phyloP scores from a whole-genome alignment of 345 rosid genomes.

The Pugionium dolabratum region DNA sequence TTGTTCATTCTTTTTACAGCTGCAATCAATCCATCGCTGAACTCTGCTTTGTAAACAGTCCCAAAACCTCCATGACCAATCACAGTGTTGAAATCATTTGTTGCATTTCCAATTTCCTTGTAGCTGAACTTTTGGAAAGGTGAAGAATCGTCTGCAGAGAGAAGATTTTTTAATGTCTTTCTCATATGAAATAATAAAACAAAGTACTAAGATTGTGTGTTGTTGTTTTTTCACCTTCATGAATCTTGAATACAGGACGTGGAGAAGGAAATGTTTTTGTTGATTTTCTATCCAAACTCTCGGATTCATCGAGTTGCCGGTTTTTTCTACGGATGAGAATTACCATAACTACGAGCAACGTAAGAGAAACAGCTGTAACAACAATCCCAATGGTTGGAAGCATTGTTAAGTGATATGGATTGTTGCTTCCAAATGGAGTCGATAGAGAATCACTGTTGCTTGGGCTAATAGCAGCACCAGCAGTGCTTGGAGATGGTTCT shows the following conservation, averaged over 20 bases:
- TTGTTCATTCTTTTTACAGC: conserved; percentile 82
- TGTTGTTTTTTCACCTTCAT: conserved; percentile 52
- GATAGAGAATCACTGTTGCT: conserved; percentile 46
- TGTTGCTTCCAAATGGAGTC: conserved; percentile 50
- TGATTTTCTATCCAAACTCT: conserved; percentile 50
- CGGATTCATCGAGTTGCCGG: conserved; percentile 61
- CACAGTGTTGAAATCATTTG: conserved; percentile 56
- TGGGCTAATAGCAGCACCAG: conserved; percentile 66
- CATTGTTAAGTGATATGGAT: conserved; percentile 59
- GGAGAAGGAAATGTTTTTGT: conserved; percentile 56
- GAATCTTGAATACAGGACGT: conserved; percentile 57
- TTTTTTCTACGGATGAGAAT: conserved; percentile 70
- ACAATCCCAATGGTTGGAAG: conserved; percentile 72
- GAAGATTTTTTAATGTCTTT: background rate
- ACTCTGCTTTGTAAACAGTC: conserved; percentile 77
- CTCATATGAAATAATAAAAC: background rate
- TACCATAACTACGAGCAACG: conserved; percentile 60
- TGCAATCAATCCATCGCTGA: conserved; percentile 58
- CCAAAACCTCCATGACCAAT: conserved; percentile 95
- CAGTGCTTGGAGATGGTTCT: conserved; percentile 56
- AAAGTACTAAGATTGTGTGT: background rate
- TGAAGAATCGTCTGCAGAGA: conserved; percentile 59
- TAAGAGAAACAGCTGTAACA: conserved; percentile 60
- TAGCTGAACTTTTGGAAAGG: conserved; percentile 75
- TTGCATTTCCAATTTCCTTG: conserved; percentile 75